Evolutionary conservation across 306 rosid genomes (phyloP), one percentile per base, ranked within the genome.

Genomic region (Cucurbita argyrosperma): DNA sequence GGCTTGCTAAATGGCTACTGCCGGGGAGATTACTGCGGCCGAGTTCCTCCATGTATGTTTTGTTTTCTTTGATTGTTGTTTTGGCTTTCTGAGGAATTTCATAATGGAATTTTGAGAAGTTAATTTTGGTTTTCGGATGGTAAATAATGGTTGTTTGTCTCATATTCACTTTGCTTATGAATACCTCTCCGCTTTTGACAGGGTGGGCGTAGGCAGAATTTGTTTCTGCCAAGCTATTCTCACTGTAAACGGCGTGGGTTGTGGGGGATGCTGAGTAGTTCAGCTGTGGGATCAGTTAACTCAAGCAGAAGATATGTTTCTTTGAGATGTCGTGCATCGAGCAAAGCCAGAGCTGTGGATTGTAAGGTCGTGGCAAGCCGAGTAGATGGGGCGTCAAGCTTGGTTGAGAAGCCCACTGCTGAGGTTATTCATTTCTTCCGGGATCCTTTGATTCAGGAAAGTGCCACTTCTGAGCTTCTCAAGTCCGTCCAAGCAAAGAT

Each of bases 391-490:
- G 81, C 79, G 19, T 47, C 74, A 13, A 49, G 40, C 74, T 84
- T 80, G 78, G 64, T 77, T 56, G 87, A 84, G 87, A 87, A 82
- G 80, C 85, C 87, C 54, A 77, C 84, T 0, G 21, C 30, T 5
- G 85, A 84, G 71, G 90, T 90, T 74, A 15, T 88, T 58, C 98
- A 92, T 81, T 76, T 87, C 26, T 90, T 72, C 10, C 90, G 96
- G 3, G 65, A 88, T 8, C 96, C 98, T 0, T 83, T 92, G 71
- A 82, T 90, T 15, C 96, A 88, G 80, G 87, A 84, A 72, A 86
- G 92, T 74, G 95, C 92, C 4, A 77, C 88, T 47, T 75, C 85
- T 56, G 90, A 92, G 74, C 87, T 92, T 82, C 81, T 92, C 64
- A 84, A 78, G 83, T 84, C 86, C 3, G 85, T 90, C 79, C 96